Base-by-base conservation (phyloP, 1,139 yeast genomes). In the Magnusiomyces sp. region DNA sequence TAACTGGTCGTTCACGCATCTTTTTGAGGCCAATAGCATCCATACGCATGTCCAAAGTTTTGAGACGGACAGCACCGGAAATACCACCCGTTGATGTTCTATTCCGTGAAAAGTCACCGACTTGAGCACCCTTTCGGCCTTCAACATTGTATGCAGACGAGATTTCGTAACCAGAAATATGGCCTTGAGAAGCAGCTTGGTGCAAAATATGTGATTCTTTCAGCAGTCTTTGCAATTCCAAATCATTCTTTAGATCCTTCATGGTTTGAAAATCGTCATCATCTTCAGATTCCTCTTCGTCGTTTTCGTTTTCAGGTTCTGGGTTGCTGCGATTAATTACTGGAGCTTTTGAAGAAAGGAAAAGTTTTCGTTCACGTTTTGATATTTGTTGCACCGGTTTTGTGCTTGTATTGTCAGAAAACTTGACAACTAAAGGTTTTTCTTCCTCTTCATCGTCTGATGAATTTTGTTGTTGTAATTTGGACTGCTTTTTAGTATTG, bases 191-290 rank as follows among this genome's bases (percentile, higher is more conserved):
- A 37, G 68, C 63, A 49, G 75, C 67, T 46, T 79, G 79, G 14
- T 90, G 76, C 50, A 92, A 70, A 38, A 92, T 83, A 62, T 89
- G 96, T 0, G 97, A 89, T 65, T 92, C 97, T 54, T 76, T 75
- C 37, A 92, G 71, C 42, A 92, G 76, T 51, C 96, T 70, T 63
- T 90, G 96, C 44, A 92, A 71, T 56, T 85, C 94, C 29, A 89
- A 61, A 65, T 90, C 97, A 58, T 90, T 86, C 53, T 84, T 78
- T 51, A 89, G 63, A 60, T 87, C 81, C 32, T 52, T 57, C 31
- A 53, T 50, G 16, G 46, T 43, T 16, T 33, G 32, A 34, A 43
- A 20, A 31, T 43, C 36, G 31, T 64, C 66, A 31, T 68, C 66
- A 19, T 55, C 51, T 13, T 64, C 66, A 32, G 63, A 61, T 39